Percentiles rank a stretch among this genome's conserved stretches.
Evolutionary conservation across 2,329 filamentous ascomycete genomes (phyloP).

Genomic region (Verticillium longisporum): DNA sequence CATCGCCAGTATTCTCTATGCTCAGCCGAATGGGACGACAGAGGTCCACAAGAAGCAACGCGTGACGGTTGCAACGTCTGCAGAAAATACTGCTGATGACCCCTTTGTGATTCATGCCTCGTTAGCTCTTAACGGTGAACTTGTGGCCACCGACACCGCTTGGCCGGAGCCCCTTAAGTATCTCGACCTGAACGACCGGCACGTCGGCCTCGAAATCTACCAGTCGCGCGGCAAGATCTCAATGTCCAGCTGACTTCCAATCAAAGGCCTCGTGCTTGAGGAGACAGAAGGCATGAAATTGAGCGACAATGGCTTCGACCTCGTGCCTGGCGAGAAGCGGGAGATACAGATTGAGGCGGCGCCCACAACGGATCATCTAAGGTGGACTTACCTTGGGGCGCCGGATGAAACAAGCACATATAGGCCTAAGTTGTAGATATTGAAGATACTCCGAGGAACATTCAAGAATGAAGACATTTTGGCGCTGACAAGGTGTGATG

Average conservation of each 20-base stretch:
- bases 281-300: slow-evolving; percentile 36
- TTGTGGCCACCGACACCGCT: slow-evolving; percentile 40
- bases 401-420: background rate
- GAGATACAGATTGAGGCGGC: slow-evolving; percentile 10
- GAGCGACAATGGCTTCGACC: slow-evolving; percentile 52
- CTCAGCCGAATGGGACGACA: slow-evolving; percentile 30
- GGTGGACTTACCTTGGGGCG: slow-evolving; percentile 13
- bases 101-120: slow-evolving; percentile 41
- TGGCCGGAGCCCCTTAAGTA: slow-evolving; percentile 61
- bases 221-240: slow-evolving; percentile 14
- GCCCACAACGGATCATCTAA: slow-evolving; percentile 5
- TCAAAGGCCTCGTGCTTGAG: slow-evolving; percentile 37
- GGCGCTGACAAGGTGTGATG: too few relatives aligned
- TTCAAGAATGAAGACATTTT: too few relatives aligned
- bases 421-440: background rate
- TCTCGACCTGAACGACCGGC: slow-evolving; percentile 38
- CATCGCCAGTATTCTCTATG: slow-evolving; percentile 16
- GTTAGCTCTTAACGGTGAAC: slow-evolving; percentile 27
- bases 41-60: slow-evolving; percentile 17
- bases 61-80: slow-evolving; percentile 21
- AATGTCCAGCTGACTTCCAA: background rate
- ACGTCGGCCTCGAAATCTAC: slow-evolving; percentile 21
- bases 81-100: slow-evolving; percentile 24
- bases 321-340: slow-evolving; percentile 40
- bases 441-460: background rate